These are phyloP conservation scores for Zancudomyces culisetae DNA, from an alignment of 371 early-diverging fungal genomes.

Conservation along the genomic window DNA sequence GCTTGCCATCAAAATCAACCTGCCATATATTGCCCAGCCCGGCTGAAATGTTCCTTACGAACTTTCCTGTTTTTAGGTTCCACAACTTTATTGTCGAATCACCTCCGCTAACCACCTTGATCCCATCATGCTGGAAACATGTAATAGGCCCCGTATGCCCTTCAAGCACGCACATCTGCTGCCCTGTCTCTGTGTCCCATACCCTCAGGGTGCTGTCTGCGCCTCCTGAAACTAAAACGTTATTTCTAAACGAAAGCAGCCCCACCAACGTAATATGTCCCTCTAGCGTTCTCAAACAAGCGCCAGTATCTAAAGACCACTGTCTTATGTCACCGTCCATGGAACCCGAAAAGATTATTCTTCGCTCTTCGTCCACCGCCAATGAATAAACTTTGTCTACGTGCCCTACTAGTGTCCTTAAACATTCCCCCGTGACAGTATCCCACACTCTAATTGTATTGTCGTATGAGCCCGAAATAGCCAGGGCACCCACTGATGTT, in stretches of 20 bases:
- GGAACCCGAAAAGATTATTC: slow-evolving; percentile 80
- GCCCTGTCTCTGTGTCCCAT: slow-evolving; percentile 38
- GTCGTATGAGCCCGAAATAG: slow-evolving; percentile 95
- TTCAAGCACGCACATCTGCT: slow-evolving; percentile 12
- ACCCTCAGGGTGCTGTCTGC: slow-evolving; percentile 89
- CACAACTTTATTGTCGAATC: slow-evolving; percentile 88
- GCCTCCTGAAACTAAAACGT: slow-evolving; percentile 74
- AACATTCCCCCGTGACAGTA: slow-evolving; percentile 37
- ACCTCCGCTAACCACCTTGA: slow-evolving; percentile 78
- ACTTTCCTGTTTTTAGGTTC: slow-evolving; percentile 65
- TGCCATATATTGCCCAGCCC: slow-evolving; percentile 78
- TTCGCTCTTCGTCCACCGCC: slow-evolving; percentile 61
- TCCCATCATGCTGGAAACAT: slow-evolving; percentile 79
- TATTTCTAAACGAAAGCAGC: slow-evolving; percentile 59
- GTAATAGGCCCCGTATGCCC: slow-evolving; percentile 53
- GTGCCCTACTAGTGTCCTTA: slow-evolving; percentile 64
- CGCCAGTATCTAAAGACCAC: slow-evolving; percentile 84
- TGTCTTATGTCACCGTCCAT: slow-evolving; percentile 92
- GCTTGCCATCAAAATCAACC: slow-evolving; percentile 65
- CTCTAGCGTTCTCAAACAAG: slow-evolving; percentile 47
- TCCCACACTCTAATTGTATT: slow-evolving; percentile 88
- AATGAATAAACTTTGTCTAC: slow-evolving; percentile 83
- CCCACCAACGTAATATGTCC: slow-evolving; percentile 88
- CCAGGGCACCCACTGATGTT: slow-evolving; percentile 64
- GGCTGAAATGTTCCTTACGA: slow-evolving; percentile 50